Percentiles rank a stretch among this genome's conserved stretches.
These are phyloP conservation scores for Rhodomyrtus tomentosa DNA, from an alignment of 345 rosid species.

Conservation along the genomic window DNA sequence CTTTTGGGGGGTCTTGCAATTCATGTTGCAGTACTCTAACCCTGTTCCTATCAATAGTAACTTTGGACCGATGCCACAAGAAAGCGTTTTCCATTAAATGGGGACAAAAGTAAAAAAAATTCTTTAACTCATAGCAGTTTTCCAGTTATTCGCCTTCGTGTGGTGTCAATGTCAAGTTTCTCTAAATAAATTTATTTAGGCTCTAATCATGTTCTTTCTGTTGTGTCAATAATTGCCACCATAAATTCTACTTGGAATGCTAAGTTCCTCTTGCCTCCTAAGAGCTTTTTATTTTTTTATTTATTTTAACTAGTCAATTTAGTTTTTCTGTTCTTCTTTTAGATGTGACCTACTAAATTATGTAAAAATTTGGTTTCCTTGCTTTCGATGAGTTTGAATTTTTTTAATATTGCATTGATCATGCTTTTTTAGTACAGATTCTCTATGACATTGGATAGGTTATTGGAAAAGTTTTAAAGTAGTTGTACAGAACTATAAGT, in stretches of 20 bases:
- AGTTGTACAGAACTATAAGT: not conserved
- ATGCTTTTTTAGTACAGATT: not conserved
- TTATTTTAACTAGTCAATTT: too few species aligned
- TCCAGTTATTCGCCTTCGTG: not conserved
- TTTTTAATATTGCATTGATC: not conserved
- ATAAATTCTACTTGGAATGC: not conserved
- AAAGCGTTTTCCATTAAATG: not conserved
- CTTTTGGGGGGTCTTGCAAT: not conserved
- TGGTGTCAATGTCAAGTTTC: not conserved
- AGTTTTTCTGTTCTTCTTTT: not conserved
- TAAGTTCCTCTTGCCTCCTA: not conserved
- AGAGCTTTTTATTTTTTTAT: not conserved
- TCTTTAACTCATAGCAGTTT: not conserved
- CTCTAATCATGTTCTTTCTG: not conserved
- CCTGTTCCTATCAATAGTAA: not conserved
- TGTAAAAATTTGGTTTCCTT: not conserved
- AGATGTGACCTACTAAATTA: not conserved
- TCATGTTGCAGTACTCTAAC: not conserved
- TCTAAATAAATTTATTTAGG: not conserved
- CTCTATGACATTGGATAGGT: not conserved
- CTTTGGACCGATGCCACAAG: not conserved
- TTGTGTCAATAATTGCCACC: not conserved
- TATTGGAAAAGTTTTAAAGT: not conserved
- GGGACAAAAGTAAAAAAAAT: not conserved
- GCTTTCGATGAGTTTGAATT: not conserved